A percentile compares a stretch with the other conserved stretches of the same genome.
These are phyloP conservation scores for Fusarium solani-melongenae DNA, from an alignment of 2,329 filamentous ascomycete species.

Conservation along the genomic window DNA sequence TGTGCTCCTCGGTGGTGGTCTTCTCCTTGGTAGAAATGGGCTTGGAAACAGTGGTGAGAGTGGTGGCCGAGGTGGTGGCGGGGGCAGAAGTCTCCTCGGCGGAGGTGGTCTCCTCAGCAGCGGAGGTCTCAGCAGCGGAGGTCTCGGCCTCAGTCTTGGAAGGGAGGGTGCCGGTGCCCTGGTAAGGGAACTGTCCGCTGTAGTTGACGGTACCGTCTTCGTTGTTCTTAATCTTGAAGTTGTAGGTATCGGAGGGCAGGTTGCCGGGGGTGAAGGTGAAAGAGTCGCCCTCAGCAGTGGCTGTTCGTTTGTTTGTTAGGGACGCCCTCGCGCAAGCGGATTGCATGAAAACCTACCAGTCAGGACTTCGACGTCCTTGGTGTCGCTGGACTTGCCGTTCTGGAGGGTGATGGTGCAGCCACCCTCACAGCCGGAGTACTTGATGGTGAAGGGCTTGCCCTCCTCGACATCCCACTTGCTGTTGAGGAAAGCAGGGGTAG, in stretches of 20 bases:
- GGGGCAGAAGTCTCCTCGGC: conserved; percentile 7
- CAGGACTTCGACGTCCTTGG: conserved; percentile 46
- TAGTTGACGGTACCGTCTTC: conserved; percentile 45
- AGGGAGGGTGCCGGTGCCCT: conserved; percentile 36
- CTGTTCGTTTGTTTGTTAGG: conserved; percentile 12
- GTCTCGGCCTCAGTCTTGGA: conserved; percentile 20
- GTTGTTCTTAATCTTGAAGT: conserved; percentile 49
- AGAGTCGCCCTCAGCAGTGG: conserved; percentile 32
- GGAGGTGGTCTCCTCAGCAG: conserved; percentile 1
- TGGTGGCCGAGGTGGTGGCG: conserved; percentile 30
- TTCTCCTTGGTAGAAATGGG: conserved; percentile 14
- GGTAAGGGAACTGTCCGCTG: conserved; percentile 46
- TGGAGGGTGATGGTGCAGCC: conserved; percentile 51
- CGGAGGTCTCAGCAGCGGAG: conserved; percentile 20
- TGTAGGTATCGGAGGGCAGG: conserved; percentile 47
- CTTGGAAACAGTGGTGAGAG: conserved; percentile 35
- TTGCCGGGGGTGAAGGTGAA: conserved; percentile 44
- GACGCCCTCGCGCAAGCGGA: too few relatives aligned
- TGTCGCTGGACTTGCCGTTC: conserved; percentile 44
- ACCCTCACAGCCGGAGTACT: conserved; percentile 45
- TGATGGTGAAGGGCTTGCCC: conserved; percentile 48
- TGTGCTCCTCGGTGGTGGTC: conserved; percentile 18
- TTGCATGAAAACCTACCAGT: conserved; percentile 41
- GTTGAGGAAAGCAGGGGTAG: conserved; percentile 49
- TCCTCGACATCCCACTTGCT: conserved; percentile 40